A percentile compares a stretch with the other conserved stretches of the same genome.
Evolutionary conservation across 176 grass and related monocot species (phyloP).

Genomic region (Phyllostachys edulis): DNA sequence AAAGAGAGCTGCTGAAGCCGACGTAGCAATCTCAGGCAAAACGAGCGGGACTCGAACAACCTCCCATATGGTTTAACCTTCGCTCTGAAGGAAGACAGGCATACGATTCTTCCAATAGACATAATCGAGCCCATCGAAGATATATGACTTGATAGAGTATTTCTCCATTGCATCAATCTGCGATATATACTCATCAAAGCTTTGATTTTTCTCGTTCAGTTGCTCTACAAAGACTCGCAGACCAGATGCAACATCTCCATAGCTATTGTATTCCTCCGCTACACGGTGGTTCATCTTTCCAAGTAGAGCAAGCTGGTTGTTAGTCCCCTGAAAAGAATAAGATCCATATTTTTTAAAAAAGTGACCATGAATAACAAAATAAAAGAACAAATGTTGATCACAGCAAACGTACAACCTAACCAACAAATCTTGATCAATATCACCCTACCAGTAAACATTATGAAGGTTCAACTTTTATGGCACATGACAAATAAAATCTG

Average conservation of each 20-base stretch:
- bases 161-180: conserved; percentile 87
- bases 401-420: neutral
- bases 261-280: conserved; percentile 66
- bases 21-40: too few species aligned
- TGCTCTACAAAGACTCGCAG: conserved; percentile 91
- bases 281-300: conserved; percentile 85
- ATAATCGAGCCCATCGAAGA: too few species aligned
- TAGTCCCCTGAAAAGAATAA: conserved; percentile 62
- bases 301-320: conserved; percentile 68
- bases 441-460: neutral
- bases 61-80: too few species aligned
- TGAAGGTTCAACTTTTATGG: neutral
- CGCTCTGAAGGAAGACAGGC: too few species aligned
- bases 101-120: too few species aligned
- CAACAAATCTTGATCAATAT: neutral
- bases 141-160: too few species aligned
- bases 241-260: conserved; percentile 76
- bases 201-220: conserved; percentile 69
- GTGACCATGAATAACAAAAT: neutral
- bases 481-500: neutral
- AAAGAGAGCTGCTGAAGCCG: too few species aligned
- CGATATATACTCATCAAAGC: conserved; percentile 62
- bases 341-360: neutral
- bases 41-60: too few species aligned
- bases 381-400: neutral